Evolutionary conservation across 164 flowering plant species (phyloP), one percentile per base, ranked within the genome.

Genomic region (Pachysandra terminalis): DNA sequence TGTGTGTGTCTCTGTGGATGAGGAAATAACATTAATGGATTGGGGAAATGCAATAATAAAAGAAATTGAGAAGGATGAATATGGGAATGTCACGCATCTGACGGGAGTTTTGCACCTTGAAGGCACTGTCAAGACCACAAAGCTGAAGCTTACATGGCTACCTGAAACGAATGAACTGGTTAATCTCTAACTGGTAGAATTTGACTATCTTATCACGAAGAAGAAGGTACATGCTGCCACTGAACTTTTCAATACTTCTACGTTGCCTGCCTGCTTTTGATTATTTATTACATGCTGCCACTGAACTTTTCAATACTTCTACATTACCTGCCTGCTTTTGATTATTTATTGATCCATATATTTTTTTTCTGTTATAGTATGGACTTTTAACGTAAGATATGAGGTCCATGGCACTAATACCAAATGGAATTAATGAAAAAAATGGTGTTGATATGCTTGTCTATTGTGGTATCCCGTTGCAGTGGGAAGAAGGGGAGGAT

Each of bases 121-220:
- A 76, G 97, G 97, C 60, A 86, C 95, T 62, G 96, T 91, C 48
- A 94, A 94, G 84, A 82, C 96, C 57, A 94, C 98, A 54, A 94
- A 94, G 72, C 71, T 89, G 89, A 94, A 94, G 83, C 95, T 94
- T 65, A 91, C 98, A 1, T 94, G 98, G 98, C 83, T 94, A 23
- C 86, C 97, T 35, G 95, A 90, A 49, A 80, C 68, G 56, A 74
- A 71, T 65, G 98, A 94, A 68, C 78, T 94, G 61, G 93, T 94
- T 61, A 76, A 77, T 71, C 89, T 94, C 52, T 75, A 79, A n/a
- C 69, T 94, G 71, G 74, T 90, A 75, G 93, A 89, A 69, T 87
- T 86, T 66, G 96, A 86, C 72, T 83, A 94, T 77, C 79, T 94
- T 5, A 94, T 94, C 69, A 86, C 93, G 53, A 94, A 94, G 79